These are phyloP conservation scores for Reticulascus tulasneorum DNA, from an alignment of 2,329 filamentous ascomycete species.

Conservation along the genomic window DNA sequence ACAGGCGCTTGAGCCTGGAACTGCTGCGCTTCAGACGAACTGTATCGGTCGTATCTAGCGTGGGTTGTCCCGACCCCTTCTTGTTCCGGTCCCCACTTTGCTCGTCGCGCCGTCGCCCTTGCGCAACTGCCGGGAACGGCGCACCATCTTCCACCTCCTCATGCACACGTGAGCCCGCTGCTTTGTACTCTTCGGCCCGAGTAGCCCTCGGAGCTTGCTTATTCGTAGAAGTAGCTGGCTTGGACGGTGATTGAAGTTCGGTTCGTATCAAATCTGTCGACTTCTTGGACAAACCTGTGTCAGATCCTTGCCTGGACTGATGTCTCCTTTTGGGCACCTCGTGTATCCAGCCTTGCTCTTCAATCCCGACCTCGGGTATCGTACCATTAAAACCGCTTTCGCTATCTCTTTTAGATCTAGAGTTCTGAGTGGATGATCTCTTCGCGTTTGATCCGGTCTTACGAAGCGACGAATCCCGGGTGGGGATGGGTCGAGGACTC, in stretches of 20 bases:
- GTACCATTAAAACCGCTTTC: slow-evolving; percentile 31
- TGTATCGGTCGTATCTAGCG: slow-evolving; percentile 42
- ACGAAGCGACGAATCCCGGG: slow-evolving; percentile 64
- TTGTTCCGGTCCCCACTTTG: slow-evolving; percentile 42
- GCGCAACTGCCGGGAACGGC: slow-evolving; percentile 65
- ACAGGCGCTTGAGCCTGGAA: slow-evolving; percentile 56
- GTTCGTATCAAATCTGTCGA: slow-evolving; percentile 20
- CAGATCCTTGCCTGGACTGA: slow-evolving; percentile 16
- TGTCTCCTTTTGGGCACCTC: slow-evolving; percentile 18
- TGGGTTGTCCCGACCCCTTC: slow-evolving; percentile 44
- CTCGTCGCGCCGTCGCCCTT: slow-evolving; percentile 50
- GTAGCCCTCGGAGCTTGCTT: no score
- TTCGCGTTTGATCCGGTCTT: slow-evolving; percentile 51
- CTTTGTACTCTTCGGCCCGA: slow-evolving; percentile 6
- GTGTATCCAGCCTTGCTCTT: slow-evolving; percentile 22
- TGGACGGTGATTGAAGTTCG: no score
- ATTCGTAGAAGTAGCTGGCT: not conserved
- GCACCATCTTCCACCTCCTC: slow-evolving; percentile 58
- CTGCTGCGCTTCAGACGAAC: slow-evolving; percentile 50
- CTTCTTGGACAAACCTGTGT: slow-evolving; percentile 10
- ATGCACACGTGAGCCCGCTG: no score
- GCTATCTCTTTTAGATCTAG: slow-evolving; percentile 46
- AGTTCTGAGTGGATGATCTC: slow-evolving; percentile 47
- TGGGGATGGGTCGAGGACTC: slow-evolving; percentile 55
- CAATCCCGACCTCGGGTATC: slow-evolving; percentile 42